Percentiles rank a stretch among this genome's conserved stretches.
phyloP scores from a whole-genome alignment of 1,284 basidiomycete species.

The Sanghuangporus sanghuang region DNA sequence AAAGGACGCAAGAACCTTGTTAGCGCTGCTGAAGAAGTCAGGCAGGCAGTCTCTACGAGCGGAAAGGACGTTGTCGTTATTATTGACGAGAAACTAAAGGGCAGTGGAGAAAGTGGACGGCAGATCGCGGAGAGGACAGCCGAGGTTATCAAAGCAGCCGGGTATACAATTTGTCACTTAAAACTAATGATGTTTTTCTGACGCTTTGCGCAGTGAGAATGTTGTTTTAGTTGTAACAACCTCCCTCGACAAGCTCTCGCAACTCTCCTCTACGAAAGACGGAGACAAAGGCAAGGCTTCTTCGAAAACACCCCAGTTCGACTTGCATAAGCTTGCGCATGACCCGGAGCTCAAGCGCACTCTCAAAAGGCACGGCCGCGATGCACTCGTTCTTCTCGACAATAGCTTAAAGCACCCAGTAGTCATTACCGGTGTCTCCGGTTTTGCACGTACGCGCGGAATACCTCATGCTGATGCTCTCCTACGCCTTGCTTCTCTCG shows the following conservation, averaged over 20 bases:
- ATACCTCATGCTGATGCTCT: conserved; percentile 22
- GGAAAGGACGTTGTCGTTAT: conserved; percentile 22
- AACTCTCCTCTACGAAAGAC: neutral
- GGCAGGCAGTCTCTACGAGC: conserved; percentile 12
- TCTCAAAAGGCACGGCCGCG: conserved; percentile 18
- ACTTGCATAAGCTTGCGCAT: conserved; percentile 7
- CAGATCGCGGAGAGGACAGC: conserved; percentile 17
- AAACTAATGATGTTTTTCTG: neutral
- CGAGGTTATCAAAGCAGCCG: conserved; percentile 24
- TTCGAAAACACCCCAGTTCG: neutral
- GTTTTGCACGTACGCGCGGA: conserved; percentile 20
- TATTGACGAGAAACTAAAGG: conserved; percentile 20
- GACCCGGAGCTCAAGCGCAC: conserved; percentile 15
- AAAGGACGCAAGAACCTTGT: conserved; percentile 18
- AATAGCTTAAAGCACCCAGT: conserved; percentile 21
- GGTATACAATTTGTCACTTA: conserved; percentile 12
- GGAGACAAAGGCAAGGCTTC: conserved; percentile 3
- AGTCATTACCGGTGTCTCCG: conserved; percentile 21
- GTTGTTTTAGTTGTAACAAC: conserved; percentile 22
- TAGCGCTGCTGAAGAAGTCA: conserved; percentile 19
- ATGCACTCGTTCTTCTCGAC: conserved; percentile 22
- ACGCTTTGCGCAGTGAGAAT: conserved; percentile 15
- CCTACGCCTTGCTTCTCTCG: conserved; percentile 20
- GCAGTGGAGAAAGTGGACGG: conserved; percentile 11
- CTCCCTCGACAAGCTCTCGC: conserved; percentile 18